Evolutionary conservation across 306 rosid species (phyloP).

Genomic region (Datisca glomerata): DNA sequence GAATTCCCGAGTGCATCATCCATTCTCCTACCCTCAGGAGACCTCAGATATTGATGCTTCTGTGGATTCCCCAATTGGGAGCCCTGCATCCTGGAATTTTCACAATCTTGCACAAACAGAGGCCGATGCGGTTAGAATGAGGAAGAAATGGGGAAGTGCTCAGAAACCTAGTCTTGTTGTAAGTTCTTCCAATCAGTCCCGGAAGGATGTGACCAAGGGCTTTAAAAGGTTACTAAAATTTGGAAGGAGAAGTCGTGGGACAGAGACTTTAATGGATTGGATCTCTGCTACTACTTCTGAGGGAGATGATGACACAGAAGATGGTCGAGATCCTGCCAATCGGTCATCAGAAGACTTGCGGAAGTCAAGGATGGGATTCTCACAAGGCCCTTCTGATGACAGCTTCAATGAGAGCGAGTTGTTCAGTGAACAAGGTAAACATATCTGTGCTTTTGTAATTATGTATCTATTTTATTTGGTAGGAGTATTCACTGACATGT

Average conservation of each 20-base stretch:
- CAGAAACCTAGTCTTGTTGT: conserved; percentile 75
- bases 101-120: conserved; percentile 70
- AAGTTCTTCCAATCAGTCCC: conserved; percentile 71
- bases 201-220: conserved; percentile 90
- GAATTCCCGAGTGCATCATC: conserved; percentile 65
- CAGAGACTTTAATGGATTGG: conserved; percentile 81
- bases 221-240: conserved; percentile 84
- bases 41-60: conserved; percentile 84
- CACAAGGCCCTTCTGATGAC: conserved; percentile 75
- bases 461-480: too few relatives aligned
- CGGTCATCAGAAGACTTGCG: conserved; percentile 84
- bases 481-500: too few relatives aligned
- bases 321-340: conserved; percentile 78
- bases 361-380: conserved; percentile 96
- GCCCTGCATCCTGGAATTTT: conserved; percentile 98
- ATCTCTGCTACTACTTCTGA: conserved; percentile 98
- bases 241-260: conserved; percentile 90
- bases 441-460: too few relatives aligned
- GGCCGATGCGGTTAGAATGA: conserved; percentile 81
- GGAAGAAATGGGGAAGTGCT: conserved; percentile 99
- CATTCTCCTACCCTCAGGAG: conserved; percentile 72
- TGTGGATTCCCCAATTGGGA: conserved; percentile 84
- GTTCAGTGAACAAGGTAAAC: conserved; percentile 79
- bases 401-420: conserved; percentile 74
- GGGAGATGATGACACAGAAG: conserved; percentile 97